Conservation (phyloP, 805 yeast species). For the Ogataea pignaliae region DNA sequence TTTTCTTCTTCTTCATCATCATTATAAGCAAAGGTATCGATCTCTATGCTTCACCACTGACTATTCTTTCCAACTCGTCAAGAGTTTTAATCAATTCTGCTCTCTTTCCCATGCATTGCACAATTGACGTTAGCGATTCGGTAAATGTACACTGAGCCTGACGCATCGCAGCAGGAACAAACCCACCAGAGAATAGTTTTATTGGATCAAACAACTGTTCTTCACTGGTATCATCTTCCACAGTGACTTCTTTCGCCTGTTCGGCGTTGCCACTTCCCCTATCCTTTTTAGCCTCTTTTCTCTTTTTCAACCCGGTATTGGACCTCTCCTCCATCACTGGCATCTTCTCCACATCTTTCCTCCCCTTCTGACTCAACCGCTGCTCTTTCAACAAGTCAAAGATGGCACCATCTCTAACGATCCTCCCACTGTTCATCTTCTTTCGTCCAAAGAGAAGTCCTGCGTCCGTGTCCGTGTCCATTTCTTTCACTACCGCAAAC, state of each 20-base stretch:
- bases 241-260: not conserved
- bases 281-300: not conserved
- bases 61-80: conserved; percentile 1
- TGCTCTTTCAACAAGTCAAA: not conserved
- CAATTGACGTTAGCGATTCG: conserved; percentile 4
- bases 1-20: not conserved
- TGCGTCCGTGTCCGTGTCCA: no score
- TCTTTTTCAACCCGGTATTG: not conserved
- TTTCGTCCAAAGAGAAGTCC: no score
- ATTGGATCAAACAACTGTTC: conserved; percentile 15
- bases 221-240: not conserved
- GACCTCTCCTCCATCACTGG: conserved; percentile 1
- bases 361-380: not conserved
- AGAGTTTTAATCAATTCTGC: conserved; percentile 4
- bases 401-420: not conserved
- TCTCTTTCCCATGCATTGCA: conserved; percentile 11
- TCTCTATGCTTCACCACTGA: not conserved
- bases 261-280: not conserved
- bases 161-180: conserved; percentile 18
- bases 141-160: conserved; percentile 15
- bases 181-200: conserved; percentile 25
- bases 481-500: no score
- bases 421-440: conserved; percentile 10
- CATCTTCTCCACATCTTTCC: not conserved
- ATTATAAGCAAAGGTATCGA: not conserved